Evolutionary conservation across 306 rosid genomes (phyloP), one percentile per base, ranked within the genome.

Genomic region (Fragaria vesca): DNA sequence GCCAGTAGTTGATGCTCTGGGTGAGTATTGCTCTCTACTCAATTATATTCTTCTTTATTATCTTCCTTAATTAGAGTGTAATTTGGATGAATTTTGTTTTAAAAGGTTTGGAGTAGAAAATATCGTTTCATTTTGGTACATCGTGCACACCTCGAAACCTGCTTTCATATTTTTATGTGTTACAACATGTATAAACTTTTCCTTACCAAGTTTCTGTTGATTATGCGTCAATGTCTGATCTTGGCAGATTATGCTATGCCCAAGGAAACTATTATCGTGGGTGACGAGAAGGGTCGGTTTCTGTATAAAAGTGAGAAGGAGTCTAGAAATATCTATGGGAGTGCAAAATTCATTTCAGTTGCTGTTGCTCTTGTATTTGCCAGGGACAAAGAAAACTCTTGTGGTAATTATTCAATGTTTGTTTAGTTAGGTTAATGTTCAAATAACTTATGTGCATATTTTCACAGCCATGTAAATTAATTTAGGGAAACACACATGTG

Each of bases 291-390:
- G 78, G 84, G 93, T 66, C 66, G 82, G 76, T 84, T 89, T 81
- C 18, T 76, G 58, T 88, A 78, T 81, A 78, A 34, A 83, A 83
- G 88, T 60, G 79, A 69, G 73, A 75, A 86, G 60, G 80, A 66
- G 66, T 79, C 86, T 26, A 80, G 82, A 76, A 82, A 80, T 66
- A 55, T 72, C 78, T 80, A 77, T 81, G 74, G 86, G 67, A 78
- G 76, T 73, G 65, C 62, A 58, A 78, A 74, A 20, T 34, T 26
- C 82, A 36, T 58, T 38, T 51, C 83, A 43, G 91, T 83, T 78
- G 96, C 90, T 76, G 89, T 90, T 81, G 96, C 89, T 85, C 92
- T 94, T 46, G 87, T 89, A 65, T 89, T 94, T 74, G 96, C 88
- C 71, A 77, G 73, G 86, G 96, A 91, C 79, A 84, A 82, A 74